These are phyloP conservation scores for Pulveroboletus sp. DNA, from an alignment of 768 basidiomycete species.

Conservation along the genomic window DNA sequence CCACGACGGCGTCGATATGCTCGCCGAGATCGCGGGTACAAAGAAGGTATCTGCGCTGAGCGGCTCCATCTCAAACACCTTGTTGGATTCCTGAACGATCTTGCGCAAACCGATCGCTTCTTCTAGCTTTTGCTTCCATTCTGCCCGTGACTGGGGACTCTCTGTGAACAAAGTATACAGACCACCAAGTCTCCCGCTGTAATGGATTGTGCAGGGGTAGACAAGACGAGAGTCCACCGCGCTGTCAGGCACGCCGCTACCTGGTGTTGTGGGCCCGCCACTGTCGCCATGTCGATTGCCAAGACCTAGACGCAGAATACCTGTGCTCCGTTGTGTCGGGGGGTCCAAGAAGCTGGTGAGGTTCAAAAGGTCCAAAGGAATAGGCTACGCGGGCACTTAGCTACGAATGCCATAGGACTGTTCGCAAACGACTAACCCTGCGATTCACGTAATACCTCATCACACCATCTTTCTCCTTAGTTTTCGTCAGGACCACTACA, in stretches of 20 bases:
- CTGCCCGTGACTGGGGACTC: slow-evolving; percentile 61
- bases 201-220: slow-evolving; percentile 84
- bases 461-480: slow-evolving; percentile 70
- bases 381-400: slow-evolving; percentile 51
- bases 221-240: slow-evolving; percentile 67
- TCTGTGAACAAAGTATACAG: slow-evolving; percentile 87
- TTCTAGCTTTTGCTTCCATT: slow-evolving; percentile 88
- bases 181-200: slow-evolving; percentile 85
- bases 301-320: slow-evolving; percentile 61
- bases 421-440: slow-evolving; percentile 45
- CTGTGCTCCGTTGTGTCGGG: slow-evolving; percentile 67
- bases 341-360: slow-evolving; percentile 80
- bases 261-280: slow-evolving; percentile 24
- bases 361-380: slow-evolving; percentile 86
- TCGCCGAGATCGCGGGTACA: slow-evolving; percentile 58
- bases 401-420: not conserved
- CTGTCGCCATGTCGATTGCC: slow-evolving; percentile 33
- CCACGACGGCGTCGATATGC: slow-evolving; percentile 47
- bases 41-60: slow-evolving; percentile 86
- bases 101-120: slow-evolving; percentile 82
- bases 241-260: slow-evolving; percentile 33
- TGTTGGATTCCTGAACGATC: slow-evolving; percentile 88
- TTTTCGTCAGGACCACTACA: slow-evolving; percentile 85
- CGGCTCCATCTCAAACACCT: slow-evolving; percentile 90
- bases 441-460: slow-evolving; percentile 77